Conservation (phyloP, 2,329 filamentous ascomycete genomes). For the Exserohilum turcica region DNA sequence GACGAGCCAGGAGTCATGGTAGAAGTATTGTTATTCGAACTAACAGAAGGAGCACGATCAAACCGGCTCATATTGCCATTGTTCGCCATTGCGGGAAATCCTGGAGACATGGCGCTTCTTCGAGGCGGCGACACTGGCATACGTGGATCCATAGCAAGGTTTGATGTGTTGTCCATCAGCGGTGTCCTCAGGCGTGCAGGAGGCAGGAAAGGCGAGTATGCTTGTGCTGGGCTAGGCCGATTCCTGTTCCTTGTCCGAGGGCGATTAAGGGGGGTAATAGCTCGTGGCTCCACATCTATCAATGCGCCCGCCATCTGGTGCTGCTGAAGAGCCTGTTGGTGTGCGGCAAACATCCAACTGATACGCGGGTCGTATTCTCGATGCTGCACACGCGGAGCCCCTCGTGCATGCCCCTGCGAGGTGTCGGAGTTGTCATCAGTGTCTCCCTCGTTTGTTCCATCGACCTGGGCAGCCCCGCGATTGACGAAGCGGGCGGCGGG, state of each 20-base stretch:
- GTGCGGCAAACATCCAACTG: constrained; percentile 50
- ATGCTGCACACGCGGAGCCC: constrained; percentile 31
- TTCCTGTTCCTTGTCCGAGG: constrained; percentile 49
- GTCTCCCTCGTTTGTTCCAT: constrained; percentile 39
- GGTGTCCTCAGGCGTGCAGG: constrained; percentile 44
- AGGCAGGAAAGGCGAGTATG: constrained; percentile 44
- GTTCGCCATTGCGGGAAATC: constrained; percentile 20
- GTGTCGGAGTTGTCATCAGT: constrained; percentile 49
- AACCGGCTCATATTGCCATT: constrained; percentile 20
- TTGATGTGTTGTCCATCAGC: constrained; percentile 39
- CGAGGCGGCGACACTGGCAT: constrained; percentile 40
- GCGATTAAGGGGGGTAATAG: constrained; percentile 47
- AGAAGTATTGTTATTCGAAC: constrained; percentile 38
- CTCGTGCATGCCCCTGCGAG: constrained; percentile 38
- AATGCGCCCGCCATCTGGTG: constrained; percentile 38
- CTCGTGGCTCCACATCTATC: constrained; percentile 45
- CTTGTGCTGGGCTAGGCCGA: constrained; percentile 43
- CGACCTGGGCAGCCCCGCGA: constrained; percentile 29
- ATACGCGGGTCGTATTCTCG: constrained; percentile 50
- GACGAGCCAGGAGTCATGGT: constrained; percentile 38
- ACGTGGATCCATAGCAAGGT: constrained; percentile 26
- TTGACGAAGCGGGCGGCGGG: constrained; percentile 32
- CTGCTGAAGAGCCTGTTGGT: constrained; percentile 46
- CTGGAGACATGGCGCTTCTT: constrained; percentile 32
- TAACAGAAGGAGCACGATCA: constrained; percentile 36